Evolutionary conservation across 192 early-diverging fungal genomes (phyloP), one percentile per base, ranked within the genome.

Genomic region (Haplosporangium gracile): DNA sequence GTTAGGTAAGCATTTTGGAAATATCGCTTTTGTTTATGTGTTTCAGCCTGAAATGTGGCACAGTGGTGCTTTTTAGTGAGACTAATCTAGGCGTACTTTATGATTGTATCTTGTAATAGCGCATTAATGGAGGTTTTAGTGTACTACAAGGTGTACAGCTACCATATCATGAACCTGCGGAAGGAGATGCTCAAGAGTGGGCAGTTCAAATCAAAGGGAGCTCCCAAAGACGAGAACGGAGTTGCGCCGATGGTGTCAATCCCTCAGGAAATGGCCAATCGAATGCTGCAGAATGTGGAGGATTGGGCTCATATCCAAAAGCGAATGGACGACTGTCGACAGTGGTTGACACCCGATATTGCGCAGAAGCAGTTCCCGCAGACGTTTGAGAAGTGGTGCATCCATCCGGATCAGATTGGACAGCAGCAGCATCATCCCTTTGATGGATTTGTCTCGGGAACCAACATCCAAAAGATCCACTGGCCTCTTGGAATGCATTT

Each of bases 301-400:
- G 84, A 86, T 40, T 86, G 84, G 84, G 51, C 74, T 4, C 84
- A 86, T 49, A 80, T 86, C 26, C 84, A 86, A 43, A 80, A 81
- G 40, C 84, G 84, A 4, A 69, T 77, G 70, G 84, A 86, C n/a
- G 84, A 86, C 9, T 77, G 75, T n/a, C 69, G 70, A 32, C 40
- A 68, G 45, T 86, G 84, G 84, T 18, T 86, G 39, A 81, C 79
- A 11, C 76, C 84, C 1, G 79, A 80, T 29, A 77, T 81, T 70
- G 84, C 84, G 16, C 78, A 72, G 4, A 18, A 55, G 34, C 70
- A 77, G 65, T 86, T 86, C 22, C 84, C 84, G 20, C 74, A 86
- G 20, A 77, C 84, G 13, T 86, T 86, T 71, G 47, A 71, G 16
- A 71, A 72, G 11, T 86, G 84, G 84, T 80, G 79, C 42, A 72